phyloP scores from a whole-genome alignment of 768 basidiomycete species.

The Gloeopeniophorella convolvens region DNA sequence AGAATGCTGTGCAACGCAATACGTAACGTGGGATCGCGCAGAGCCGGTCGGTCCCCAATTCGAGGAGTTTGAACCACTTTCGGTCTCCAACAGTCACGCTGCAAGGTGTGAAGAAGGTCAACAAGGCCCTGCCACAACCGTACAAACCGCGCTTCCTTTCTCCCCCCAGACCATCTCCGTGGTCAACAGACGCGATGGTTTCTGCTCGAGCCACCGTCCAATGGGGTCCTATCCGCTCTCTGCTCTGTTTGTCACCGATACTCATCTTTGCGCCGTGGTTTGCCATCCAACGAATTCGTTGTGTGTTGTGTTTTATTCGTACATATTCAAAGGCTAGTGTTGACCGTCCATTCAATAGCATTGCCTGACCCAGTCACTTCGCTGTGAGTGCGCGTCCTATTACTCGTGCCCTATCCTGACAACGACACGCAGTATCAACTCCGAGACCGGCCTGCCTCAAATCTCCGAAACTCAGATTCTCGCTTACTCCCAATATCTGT shows the following conservation, averaged over 20 bases:
- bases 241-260: constrained; percentile 47
- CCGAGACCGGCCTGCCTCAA: constrained; percentile 53
- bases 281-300: constrained; percentile 33
- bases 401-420: neutral
- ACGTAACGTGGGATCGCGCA: too few relatives aligned
- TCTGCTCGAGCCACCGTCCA: too few relatives aligned
- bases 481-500: constrained; percentile 55
- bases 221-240: constrained; percentile 55
- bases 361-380: constrained; percentile 18
- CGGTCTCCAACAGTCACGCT: too few relatives aligned
- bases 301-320: neutral
- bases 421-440: constrained; percentile 31
- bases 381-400: constrained; percentile 11
- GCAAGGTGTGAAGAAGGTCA: too few relatives aligned
- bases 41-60: too few relatives aligned
- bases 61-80: too few relatives aligned
- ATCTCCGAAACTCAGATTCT: constrained; percentile 69
- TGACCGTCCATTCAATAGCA: constrained; percentile 2
- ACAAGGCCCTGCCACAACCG: too few relatives aligned
- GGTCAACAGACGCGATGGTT: too few relatives aligned
- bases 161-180: too few relatives aligned
- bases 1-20: too few relatives aligned
- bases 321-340: neutral
- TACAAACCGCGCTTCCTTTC: too few relatives aligned
- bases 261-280: constrained; percentile 42